Conservation (phyloP, 805 yeast species). For the Spathaspora girioi region DNA sequence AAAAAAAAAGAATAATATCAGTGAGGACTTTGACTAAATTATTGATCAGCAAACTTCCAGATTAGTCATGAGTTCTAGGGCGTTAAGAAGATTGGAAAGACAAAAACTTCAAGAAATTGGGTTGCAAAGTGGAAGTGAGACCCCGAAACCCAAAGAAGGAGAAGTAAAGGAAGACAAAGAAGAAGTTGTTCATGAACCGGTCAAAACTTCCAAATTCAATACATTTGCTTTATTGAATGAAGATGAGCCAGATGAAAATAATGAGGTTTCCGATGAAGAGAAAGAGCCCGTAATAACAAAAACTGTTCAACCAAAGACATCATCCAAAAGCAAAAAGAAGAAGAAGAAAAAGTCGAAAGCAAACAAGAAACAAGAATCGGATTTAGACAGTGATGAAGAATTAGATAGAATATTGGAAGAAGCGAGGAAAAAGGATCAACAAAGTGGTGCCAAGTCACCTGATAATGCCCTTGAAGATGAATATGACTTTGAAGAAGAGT, state of each 20-base stretch:
- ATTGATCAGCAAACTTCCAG: not conserved
- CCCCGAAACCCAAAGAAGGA: slow-evolving; percentile 5
- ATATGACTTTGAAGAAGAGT: slow-evolving; percentile 22
- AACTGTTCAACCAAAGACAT: not conserved
- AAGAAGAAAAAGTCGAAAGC: slow-evolving; percentile 11
- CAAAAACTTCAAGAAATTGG: slow-evolving; percentile 18
- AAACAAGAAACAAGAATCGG: slow-evolving; percentile 9
- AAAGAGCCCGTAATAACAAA: slow-evolving; percentile 12
- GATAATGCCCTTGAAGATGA: slow-evolving; percentile 23
- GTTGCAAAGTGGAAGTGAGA: not conserved
- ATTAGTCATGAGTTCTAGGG: slow-evolving; percentile 47
- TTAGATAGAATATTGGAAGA: slow-evolving; percentile 53
- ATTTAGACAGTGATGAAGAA: slow-evolving; percentile 51
- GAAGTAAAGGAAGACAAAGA: slow-evolving; percentile 15
- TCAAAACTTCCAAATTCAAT: slow-evolving; percentile 25
- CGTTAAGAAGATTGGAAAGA: slow-evolving; percentile 41
- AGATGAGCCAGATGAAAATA: slow-evolving; percentile 21
- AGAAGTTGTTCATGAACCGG: slow-evolving; percentile 3
- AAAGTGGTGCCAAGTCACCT: slow-evolving; percentile 4
- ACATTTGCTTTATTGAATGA: slow-evolving; percentile 44
- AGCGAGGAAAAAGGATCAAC: slow-evolving; percentile 22
- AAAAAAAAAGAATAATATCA: too few species aligned
- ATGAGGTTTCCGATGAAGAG: slow-evolving; percentile 17
- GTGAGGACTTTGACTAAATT: too few species aligned
- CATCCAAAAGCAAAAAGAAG: slow-evolving; percentile 10